A percentile compares a stretch with the other conserved stretches of the same genome.
Conservation (phyloP, 2,329 filamentous ascomycete species). For the Cladophialophora yegresii region DNA sequence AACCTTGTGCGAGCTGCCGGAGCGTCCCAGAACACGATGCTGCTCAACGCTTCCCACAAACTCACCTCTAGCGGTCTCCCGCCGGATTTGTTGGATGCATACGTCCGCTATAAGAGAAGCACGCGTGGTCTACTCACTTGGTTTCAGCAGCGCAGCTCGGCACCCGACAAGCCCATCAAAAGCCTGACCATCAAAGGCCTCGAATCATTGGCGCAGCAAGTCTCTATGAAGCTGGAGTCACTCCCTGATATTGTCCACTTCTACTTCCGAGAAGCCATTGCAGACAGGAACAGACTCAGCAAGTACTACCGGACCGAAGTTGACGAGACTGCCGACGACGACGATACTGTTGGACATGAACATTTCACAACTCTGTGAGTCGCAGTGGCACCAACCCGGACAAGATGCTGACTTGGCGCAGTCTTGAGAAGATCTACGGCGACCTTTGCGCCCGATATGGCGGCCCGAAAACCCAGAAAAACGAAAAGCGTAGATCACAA, state of each 20-base stretch:
- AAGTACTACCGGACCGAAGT: constrained; percentile 36
- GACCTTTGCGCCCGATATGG: constrained; percentile 36
- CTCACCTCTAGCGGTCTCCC: constrained; percentile 35
- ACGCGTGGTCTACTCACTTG: constrained; percentile 38
- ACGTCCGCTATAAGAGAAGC: constrained; percentile 39
- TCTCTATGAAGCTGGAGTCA: constrained; percentile 32
- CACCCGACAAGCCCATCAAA: constrained; percentile 25
- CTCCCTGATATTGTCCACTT: constrained; percentile 39
- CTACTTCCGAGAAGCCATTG: constrained; percentile 39
- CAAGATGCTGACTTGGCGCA: constrained; percentile 10
- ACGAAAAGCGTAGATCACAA: constrained; percentile 6
- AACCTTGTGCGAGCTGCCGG: neutral
- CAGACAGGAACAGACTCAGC: constrained; percentile 38
- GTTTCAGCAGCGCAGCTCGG: constrained; percentile 36
- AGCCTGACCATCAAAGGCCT: constrained; percentile 38
- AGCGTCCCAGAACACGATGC: constrained; percentile 21
- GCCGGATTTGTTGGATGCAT: constrained; percentile 35
- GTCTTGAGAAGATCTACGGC: constrained; percentile 35
- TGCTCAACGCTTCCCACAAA: constrained; percentile 35
- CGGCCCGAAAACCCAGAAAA: constrained; percentile 21
- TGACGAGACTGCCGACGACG: constrained; percentile 27
- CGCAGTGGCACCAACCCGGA: neutral
- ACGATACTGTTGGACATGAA: constrained; percentile 39
- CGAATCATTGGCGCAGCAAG: constrained; percentile 29
- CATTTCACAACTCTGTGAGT: constrained; percentile 39